Percentiles rank a stretch among this genome's conserved stretches.
Evolutionary conservation across 2,329 filamentous ascomycete genomes (phyloP).

Genomic region (Drechslerella coelobrocha): DNA sequence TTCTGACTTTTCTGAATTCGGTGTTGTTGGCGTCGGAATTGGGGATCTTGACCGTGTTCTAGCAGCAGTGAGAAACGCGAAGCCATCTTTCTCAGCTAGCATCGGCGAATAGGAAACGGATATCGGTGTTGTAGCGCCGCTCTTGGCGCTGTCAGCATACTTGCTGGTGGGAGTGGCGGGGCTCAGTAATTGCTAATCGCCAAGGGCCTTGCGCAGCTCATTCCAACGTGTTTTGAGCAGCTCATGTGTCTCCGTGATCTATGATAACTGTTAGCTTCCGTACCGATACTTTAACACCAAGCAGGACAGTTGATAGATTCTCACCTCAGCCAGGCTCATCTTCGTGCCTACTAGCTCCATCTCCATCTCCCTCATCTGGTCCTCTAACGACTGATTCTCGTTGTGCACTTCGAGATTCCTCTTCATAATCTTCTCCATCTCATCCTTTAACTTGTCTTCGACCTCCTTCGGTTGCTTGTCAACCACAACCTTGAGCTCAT

Average conservation of each 20-base stretch:
- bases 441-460: slow-evolving; percentile 77
- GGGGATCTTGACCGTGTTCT: slow-evolving; percentile 31
- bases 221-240: slow-evolving; percentile 77
- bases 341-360: slow-evolving; percentile 90
- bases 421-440: slow-evolving; percentile 91
- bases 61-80: slow-evolving; percentile 41
- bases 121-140: slow-evolving; percentile 48
- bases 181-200: slow-evolving; percentile 52
- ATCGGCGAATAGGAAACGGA: slow-evolving; percentile 34
- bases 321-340: slow-evolving; percentile 90
- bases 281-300: not conserved
- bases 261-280: slow-evolving; percentile 55
- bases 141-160: slow-evolving; percentile 34
- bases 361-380: slow-evolving; percentile 89
- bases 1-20: slow-evolving; percentile 18
- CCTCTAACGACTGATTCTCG: slow-evolving; percentile 85
- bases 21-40: slow-evolving; percentile 22
- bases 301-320: not conserved
- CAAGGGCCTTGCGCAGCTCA: slow-evolving; percentile 69
- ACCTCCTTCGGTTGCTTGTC: slow-evolving; percentile 89
- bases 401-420: slow-evolving; percentile 92
- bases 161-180: slow-evolving; percentile 37
- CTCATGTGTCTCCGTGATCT: slow-evolving; percentile 65
- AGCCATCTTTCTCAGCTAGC: slow-evolving; percentile 44
- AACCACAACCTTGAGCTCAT: slow-evolving; percentile 82